A percentile compares a stretch with the other conserved stretches of the same genome.
Conservation (phyloP, 108 stramenopile genomes). For the Aurantiochytrium sp. region DNA sequence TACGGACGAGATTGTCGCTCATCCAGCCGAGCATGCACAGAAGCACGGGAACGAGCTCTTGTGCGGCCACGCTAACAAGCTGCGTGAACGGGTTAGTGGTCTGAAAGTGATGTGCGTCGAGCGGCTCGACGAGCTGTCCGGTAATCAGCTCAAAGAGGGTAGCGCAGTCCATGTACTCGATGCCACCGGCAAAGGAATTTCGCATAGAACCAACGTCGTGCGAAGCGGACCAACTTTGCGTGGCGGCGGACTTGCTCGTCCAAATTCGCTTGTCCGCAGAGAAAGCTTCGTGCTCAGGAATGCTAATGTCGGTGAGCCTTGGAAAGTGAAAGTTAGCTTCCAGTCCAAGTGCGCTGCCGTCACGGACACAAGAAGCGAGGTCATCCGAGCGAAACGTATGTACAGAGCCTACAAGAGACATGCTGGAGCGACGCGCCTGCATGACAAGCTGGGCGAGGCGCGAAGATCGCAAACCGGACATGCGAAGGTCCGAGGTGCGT, state of each 20-base stretch:
- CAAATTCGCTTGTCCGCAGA: not conserved
- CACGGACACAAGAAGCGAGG: not conserved
- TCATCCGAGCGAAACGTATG: not conserved
- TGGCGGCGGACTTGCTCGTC: not conserved
- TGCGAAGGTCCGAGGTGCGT: not conserved
- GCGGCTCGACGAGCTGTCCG: not conserved
- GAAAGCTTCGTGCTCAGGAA: not conserved
- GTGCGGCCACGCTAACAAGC: not conserved
- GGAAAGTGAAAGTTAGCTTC: not conserved
- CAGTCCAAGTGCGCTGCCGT: not conserved
- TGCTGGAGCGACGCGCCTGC: not conserved
- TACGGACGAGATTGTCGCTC: not conserved
- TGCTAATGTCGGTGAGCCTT: not conserved
- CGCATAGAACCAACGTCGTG: not conserved
- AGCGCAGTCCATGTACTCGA: not conserved
- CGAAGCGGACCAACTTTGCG: not conserved
- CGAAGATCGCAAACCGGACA: not conserved
- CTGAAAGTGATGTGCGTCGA: not conserved
- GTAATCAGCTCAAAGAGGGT: not conserved
- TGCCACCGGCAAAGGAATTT: not conserved
- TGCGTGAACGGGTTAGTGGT: not conserved
- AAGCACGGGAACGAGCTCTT: not conserved
- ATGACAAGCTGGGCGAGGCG: not conserved
- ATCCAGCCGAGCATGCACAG: constrained; percentile 15
- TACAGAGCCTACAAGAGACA: not conserved